phyloP scores from a whole-genome alignment of 306 rosid species.

The Pachyrhizus erosus region DNA sequence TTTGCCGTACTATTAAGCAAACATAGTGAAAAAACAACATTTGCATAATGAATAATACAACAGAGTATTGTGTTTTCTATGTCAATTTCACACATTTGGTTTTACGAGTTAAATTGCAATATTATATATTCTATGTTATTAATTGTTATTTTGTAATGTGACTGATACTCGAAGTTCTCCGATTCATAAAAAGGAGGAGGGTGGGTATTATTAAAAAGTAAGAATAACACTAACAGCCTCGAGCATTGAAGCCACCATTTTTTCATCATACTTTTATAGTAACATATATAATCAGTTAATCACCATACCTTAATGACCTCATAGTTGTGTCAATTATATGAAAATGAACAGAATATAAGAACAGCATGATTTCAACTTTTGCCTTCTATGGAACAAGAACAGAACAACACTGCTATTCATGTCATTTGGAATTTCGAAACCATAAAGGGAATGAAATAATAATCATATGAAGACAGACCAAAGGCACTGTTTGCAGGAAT shows the following conservation, averaged over 20 bases:
- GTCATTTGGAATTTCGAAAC: conserved; percentile 64
- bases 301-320: conserved; percentile 45
- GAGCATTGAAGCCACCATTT: conserved; percentile 52
- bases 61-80: background rate
- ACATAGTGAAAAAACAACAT: too few species aligned
- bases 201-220: background rate
- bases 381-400: conserved; percentile 16
- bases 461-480: conserved; percentile 45
- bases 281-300: background rate
- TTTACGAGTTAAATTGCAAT: background rate
- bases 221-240: conserved; percentile 31
- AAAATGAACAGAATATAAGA: conserved; percentile 16
- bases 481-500: conserved; percentile 45
- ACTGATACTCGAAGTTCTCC: background rate
- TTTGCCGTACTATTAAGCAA: background rate
- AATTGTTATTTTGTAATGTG: background rate
- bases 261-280: conserved; percentile 33
- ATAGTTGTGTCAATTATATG: conserved; percentile 40
- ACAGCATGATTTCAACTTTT: conserved; percentile 36
- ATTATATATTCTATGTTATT: background rate
- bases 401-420: conserved; percentile 32
- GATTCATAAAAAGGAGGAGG: background rate
- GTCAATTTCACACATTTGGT: background rate
- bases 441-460: conserved; percentile 37
- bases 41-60: background rate